Evolutionary conservation across 2,329 filamentous ascomycete genomes (phyloP).

Genomic region (Colletotrichum limetticola): DNA sequence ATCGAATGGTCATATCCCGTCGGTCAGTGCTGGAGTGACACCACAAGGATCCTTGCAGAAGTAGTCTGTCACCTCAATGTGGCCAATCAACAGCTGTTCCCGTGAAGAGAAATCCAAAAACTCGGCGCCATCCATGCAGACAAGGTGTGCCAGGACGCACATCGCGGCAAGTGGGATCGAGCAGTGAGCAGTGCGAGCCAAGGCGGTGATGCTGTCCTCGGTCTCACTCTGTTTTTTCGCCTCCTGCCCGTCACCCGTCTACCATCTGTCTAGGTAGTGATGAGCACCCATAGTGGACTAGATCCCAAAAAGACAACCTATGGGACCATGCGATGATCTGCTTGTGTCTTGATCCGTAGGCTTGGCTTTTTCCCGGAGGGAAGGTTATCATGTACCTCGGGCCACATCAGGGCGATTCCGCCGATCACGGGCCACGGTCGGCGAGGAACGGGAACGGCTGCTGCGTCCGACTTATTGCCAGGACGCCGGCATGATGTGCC

Average conservation of each 20-base stretch:
- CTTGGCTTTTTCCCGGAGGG: neutral
- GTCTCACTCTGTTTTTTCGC: constrained; percentile 7
- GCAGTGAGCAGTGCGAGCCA: neutral
- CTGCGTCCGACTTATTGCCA: neutral
- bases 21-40: constrained; percentile 6
- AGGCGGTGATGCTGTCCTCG: neutral
- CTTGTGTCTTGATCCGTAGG: constrained; percentile 6
- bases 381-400: constrained; percentile 8
- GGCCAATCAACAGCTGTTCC: constrained; percentile 1
- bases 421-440: neutral
- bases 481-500: neutral
- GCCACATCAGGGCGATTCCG: neutral
- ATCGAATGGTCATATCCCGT: constrained; percentile 8
- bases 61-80: neutral
- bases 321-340: constrained; percentile 18
- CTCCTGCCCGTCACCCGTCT: neutral
- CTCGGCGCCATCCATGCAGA: constrained; percentile 7
- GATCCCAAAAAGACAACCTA: constrained; percentile 8
- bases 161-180: constrained; percentile 27
- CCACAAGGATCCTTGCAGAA: constrained; percentile 23
- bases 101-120: neutral
- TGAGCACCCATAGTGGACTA: constrained; percentile 3
- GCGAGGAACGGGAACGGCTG: neutral
- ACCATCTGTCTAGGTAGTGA: constrained; percentile 8
- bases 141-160: constrained; percentile 15